phyloP scores from a whole-genome alignment of 2,329 filamentous ascomycete species.

The Sporothrix euskadiensis region DNA sequence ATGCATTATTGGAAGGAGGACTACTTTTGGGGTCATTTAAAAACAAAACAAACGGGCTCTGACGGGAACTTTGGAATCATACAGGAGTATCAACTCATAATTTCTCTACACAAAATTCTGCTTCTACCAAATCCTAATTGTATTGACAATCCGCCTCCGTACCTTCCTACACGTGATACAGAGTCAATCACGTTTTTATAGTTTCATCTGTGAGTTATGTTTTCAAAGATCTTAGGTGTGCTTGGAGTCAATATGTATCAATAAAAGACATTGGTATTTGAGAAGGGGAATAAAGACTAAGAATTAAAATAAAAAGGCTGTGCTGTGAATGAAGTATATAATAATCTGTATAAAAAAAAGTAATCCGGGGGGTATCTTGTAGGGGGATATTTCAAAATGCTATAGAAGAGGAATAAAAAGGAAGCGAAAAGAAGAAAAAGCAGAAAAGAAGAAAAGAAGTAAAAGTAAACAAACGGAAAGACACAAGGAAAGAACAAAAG shows the following conservation, averaged over 20 bases:
- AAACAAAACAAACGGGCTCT: conserved; percentile 19
- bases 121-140: no score
- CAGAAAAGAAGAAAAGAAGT: neutral
- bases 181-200: no score
- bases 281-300: neutral
- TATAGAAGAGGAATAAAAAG: neutral
- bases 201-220: no score
- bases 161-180: no score
- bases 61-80: neutral
- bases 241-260: no score
- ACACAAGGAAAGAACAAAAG: neutral
- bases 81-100: neutral
- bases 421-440: neutral
- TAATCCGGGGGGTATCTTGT: conserved; percentile 20
- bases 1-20: conserved; percentile 23
- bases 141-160: no score
- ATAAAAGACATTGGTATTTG: neutral
- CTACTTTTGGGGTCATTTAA: neutral
- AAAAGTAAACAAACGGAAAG: conserved; percentile 15
- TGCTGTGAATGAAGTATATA: conserved; percentile 16
- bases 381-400: neutral
- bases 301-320: neutral
- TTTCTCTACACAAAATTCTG: neutral
- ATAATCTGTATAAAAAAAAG: conserved; percentile 1
- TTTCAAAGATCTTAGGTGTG: no score